Evolutionary conservation across 2,329 filamentous ascomycete genomes (phyloP).

Genomic region (Ophiostoma angusticollis): DNA sequence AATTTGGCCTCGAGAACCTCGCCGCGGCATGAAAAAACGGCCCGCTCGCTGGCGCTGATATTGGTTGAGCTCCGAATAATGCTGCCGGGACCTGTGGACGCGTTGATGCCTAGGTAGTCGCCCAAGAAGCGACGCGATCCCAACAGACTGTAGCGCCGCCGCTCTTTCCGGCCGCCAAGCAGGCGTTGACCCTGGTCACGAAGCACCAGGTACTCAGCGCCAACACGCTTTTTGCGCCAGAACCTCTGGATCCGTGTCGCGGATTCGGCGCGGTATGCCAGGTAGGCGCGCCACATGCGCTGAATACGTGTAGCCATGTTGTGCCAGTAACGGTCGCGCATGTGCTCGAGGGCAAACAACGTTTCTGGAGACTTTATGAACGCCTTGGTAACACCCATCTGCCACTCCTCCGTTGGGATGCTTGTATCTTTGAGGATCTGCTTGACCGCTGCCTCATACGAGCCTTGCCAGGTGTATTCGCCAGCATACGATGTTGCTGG

Average conservation of each 20-base stretch:
- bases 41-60: slow-evolving; percentile 58
- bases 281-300: slow-evolving; percentile 90
- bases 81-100: slow-evolving; percentile 64
- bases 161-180: slow-evolving; percentile 76
- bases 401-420: slow-evolving; percentile 89
- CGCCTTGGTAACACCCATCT: slow-evolving; percentile 91
- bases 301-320: slow-evolving; percentile 99
- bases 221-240: slow-evolving; percentile 87
- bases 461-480: slow-evolving; percentile 91
- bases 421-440: slow-evolving; percentile 95
- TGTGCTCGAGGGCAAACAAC: slow-evolving; percentile 88
- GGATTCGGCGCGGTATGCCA: slow-evolving; percentile 83
- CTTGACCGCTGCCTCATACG: slow-evolving; percentile 72
- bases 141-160: slow-evolving; percentile 77
- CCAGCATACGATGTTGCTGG: slow-evolving; percentile 92
- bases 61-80: slow-evolving; percentile 65
- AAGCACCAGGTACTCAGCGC: slow-evolving; percentile 76
- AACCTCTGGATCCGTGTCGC: slow-evolving; percentile 89
- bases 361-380: slow-evolving; percentile 99
- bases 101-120: slow-evolving; percentile 85
- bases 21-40: slow-evolving; percentile 80
- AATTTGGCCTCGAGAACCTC: slow-evolving; percentile 90
- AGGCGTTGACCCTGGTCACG: slow-evolving; percentile 78
- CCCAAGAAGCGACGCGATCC: slow-evolving; percentile 88
- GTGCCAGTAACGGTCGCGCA: slow-evolving; percentile 97